Evolutionary conservation across 306 rosid species (phyloP), one percentile per base, ranked within the genome.

Genomic region (Quercus rubra): DNA sequence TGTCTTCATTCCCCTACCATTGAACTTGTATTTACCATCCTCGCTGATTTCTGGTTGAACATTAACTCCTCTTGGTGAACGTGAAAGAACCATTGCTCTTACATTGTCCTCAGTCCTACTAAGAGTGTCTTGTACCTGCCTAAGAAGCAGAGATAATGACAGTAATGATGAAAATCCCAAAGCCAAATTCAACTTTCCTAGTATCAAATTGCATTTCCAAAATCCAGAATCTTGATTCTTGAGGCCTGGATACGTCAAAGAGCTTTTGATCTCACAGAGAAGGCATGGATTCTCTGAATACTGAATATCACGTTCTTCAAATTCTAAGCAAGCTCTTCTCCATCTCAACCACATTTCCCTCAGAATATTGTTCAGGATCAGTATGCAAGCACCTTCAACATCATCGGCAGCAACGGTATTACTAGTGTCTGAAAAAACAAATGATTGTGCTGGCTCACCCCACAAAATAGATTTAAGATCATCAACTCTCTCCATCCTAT

Each of bases 161-260:
- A 92, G 64, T 72, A 92, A 73, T 77, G 95, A 92, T 62, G 91
- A 87, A 78, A 77, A 81, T 55, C 78, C 87, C 86, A 94, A 79
- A 78, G 75, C 83, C 43, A 94, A 74, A 86, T 92, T 90, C 79
- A 92, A 77, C 86, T 89, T 92, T 68, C 99, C 99, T 31, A 94
- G 84, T 73, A 87, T 77, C 80, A 94, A 84, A 86, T 81, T 86
- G 85, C 84, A 91, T 80, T 92, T 90, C 82, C 55, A 87, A 70
- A 87, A 80, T 74, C 89, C 92, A 85, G 82, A 85, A 77, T 80
- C 76, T 52, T 89, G 72, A 70, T 80, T 80, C 70, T 73, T 73
- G 51, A 56, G 68, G 55, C 78, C 89, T 57, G 93, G 82, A 81
- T 84, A 78, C 21, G 76, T 75, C 85, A 86, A 81, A 63, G 85